Base-by-base conservation (phyloP, 345 rosid genomes). In the Populus nigra region DNA sequence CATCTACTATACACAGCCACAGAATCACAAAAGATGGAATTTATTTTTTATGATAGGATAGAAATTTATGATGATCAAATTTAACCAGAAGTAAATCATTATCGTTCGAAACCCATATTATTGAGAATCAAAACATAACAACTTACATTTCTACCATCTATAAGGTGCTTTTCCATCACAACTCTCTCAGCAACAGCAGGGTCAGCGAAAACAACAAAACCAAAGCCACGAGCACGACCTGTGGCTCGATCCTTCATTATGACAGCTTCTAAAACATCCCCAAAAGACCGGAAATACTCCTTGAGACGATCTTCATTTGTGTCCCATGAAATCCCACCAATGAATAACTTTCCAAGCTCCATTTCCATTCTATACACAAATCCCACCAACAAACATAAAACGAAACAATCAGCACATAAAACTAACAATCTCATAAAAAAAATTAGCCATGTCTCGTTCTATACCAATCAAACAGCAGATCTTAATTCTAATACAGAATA, bases 281-380 rank as follows among this genome's bases (percentile, higher is more conserved):
- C 98, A 80, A 90, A 94, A 45, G 82, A 79, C 78, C 82, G 90
- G 75, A 94, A 94, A 86, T 94, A 94, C 70, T 91, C 90, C 53
- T 92, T 90, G 12, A 94, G 91, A 78, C 94, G 90, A 41, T 91
- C 94, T 87, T 94, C 98, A 75, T 88, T 91, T 5, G 97, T 93
- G 82, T 93, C 97, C 97, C 98, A 93, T 8, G 97, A 91, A 78
- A 94, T 90, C 81, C 98, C 98, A 81, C 98, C 98, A 45, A 94
- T 81, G 82, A 94, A 94, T 27, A 94, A 90, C 87, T 93, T 93
- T 76, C 95, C 93, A 62, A 85, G 89, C 83, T 94, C 98, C 94
- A 90, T 88, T 80, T 90, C 91, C 91, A 89, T 90, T 83, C 92
- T 90, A 77, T 72, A 81, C 55, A 78, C 39, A 76, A 69, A 65